Conservation (phyloP, 2,329 filamentous ascomycete genomes). For the Pseudogymnoascus sp. region DNA sequence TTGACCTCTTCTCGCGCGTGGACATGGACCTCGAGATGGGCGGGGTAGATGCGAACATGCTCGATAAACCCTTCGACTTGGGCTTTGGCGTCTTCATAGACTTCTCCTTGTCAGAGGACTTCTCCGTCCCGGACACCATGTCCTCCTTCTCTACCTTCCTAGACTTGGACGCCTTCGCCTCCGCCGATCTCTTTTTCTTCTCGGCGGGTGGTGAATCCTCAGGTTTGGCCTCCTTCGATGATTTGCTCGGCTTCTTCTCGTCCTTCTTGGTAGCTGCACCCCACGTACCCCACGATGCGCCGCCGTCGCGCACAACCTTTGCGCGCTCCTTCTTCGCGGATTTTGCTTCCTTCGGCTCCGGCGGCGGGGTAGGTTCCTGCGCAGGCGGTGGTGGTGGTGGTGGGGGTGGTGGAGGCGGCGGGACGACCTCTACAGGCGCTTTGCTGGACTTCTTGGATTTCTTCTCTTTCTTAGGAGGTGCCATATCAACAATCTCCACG, state of each 20-base stretch:
- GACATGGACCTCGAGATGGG: constrained; percentile 64
- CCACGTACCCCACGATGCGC: constrained; percentile 51
- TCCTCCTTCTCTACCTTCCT: constrained; percentile 55
- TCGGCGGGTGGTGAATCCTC: constrained; percentile 22
- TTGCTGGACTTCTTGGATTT: constrained; percentile 34
- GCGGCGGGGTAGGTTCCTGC: constrained; percentile 42
- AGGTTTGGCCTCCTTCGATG: constrained; percentile 26
- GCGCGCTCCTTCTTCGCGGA: constrained; percentile 66
- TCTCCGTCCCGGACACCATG: constrained; percentile 58
- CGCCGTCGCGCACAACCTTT: constrained; percentile 64
- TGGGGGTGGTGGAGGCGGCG: constrained; percentile 31
- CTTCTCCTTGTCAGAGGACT: constrained; percentile 63
- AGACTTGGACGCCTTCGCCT: constrained; percentile 47
- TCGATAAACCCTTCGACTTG: constrained; percentile 43
- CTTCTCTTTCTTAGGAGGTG: constrained; percentile 37
- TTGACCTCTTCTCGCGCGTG: constrained; percentile 55
- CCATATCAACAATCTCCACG: constrained; percentile 45
- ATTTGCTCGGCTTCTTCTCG: constrained; percentile 23
- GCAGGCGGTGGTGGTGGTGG: constrained; percentile 38
- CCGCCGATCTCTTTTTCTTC: constrained; percentile 38
- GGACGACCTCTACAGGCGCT: constrained; percentile 26
- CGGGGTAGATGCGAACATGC: constrained; percentile 62
- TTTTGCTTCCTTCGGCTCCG: constrained; percentile 44
- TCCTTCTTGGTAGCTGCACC: constrained; percentile 29
- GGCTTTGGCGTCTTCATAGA: constrained; percentile 38